Conservation (phyloP, 2,329 filamentous ascomycete genomes). For the Myriosclerotinia duriaeana region DNA sequence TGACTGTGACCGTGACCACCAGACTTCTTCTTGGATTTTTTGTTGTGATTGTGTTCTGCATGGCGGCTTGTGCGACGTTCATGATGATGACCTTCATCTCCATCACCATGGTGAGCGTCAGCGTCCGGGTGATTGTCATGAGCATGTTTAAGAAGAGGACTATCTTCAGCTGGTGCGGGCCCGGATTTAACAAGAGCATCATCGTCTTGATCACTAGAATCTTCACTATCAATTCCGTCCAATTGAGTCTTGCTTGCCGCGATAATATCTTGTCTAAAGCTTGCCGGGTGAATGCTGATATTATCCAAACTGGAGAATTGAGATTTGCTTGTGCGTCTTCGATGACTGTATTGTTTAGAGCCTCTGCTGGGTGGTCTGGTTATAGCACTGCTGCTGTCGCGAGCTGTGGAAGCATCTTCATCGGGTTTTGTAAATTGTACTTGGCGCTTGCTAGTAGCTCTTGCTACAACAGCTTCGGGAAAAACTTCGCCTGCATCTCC, state of each 20-base stretch:
- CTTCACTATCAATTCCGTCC: conserved; percentile 57
- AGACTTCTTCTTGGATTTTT: conserved; percentile 63
- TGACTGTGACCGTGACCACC: conserved; percentile 74
- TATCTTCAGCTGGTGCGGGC: conserved; percentile 43
- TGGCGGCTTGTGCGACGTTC: conserved; percentile 43
- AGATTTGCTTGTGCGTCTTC: conserved; percentile 42
- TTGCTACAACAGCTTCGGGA: conserved; percentile 60
- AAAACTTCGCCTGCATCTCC: conserved; percentile 61
- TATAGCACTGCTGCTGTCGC: conserved; percentile 26
- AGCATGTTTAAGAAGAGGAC: conserved; percentile 31
- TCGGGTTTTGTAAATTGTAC: conserved; percentile 37
- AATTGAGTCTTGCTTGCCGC: conserved; percentile 68
- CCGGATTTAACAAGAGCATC: conserved; percentile 32
- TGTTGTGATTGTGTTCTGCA: conserved; percentile 71
- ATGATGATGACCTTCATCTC: conserved; percentile 24
- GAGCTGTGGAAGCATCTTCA: conserved; percentile 35
- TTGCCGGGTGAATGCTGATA: conserved; percentile 82
- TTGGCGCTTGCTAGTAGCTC: conserved; percentile 38
- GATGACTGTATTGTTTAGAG: conserved; percentile 28
- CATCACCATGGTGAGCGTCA: conserved; percentile 28
- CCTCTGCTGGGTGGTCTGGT: conserved; percentile 30
- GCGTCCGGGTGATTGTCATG: neutral
- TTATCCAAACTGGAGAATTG: conserved; percentile 67
- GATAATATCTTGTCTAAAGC: conserved; percentile 90
- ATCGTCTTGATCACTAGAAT: conserved; percentile 47